phyloP scores from a whole-genome alignment of 352 stramenopile species.

The Globisporangium spiculum region DNA sequence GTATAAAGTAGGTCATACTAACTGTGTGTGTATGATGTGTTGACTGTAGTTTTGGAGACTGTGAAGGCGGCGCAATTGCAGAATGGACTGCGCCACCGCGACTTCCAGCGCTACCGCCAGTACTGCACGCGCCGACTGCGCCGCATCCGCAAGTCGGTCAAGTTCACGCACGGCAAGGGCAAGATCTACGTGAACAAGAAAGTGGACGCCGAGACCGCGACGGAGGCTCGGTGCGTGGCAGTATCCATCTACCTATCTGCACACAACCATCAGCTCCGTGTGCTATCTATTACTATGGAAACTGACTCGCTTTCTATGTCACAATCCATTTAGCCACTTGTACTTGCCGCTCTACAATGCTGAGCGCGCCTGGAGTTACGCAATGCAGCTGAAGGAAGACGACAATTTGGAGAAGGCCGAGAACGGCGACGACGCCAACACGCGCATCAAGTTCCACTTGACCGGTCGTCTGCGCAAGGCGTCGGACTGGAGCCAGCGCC shows the following conservation, averaged over 20 bases:
- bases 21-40: neutral
- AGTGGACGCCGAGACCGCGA: constrained; percentile 75
- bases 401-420: constrained; percentile 87
- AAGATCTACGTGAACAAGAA: constrained; percentile 84
- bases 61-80: constrained; percentile 88
- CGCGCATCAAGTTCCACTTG: constrained; percentile 89
- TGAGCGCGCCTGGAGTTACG: constrained; percentile 89
- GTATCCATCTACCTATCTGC: neutral
- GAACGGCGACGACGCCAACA: constrained; percentile 82
- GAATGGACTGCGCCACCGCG: constrained; percentile 87
- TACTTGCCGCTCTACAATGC: constrained; percentile 90
- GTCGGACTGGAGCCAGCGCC: constrained; percentile 81
- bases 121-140: constrained; percentile 87
- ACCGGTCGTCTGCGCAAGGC: constrained; percentile 85
- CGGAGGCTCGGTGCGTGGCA: constrained; percentile 45
- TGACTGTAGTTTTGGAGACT: constrained; percentile 71
- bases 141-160: constrained; percentile 85
- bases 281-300: neutral
- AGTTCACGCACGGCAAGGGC: constrained; percentile 87
- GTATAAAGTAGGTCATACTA: neutral
- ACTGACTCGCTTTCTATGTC: constrained; percentile 2
- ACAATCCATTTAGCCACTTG: constrained; percentile 39
- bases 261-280: neutral
- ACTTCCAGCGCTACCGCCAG: constrained; percentile 91
- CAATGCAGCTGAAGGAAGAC: constrained; percentile 90